Evolutionary conservation across 2,329 filamentous ascomycete species (phyloP).

Genomic region (Colletotrichum navitas): DNA sequence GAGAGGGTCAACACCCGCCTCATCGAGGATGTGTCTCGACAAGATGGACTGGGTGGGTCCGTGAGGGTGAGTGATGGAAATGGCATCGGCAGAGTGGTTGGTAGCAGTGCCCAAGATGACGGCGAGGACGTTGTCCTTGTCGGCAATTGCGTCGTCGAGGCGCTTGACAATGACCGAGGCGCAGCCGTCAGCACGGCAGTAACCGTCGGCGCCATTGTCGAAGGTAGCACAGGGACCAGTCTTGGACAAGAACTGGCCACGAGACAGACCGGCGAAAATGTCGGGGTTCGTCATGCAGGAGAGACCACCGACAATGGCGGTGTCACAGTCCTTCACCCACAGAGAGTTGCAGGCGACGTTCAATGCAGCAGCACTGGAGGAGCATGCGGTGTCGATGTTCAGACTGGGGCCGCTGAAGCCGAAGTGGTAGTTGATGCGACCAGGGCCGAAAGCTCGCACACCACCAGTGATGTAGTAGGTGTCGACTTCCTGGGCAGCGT

Average conservation of each 20-base stretch:
- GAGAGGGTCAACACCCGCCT: constrained; percentile 79
- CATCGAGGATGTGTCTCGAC: constrained; percentile 77
- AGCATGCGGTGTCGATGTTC: constrained; percentile 82
- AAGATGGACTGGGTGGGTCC: constrained; percentile 80
- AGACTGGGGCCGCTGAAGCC: constrained; percentile 81
- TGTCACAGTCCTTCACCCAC: constrained; percentile 83
- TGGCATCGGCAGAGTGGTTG: constrained; percentile 84
- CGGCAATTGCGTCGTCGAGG: constrained; percentile 80
- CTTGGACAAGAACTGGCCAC: constrained; percentile 83
- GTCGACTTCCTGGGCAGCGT: constrained; percentile 75
- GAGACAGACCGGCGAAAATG: constrained; percentile 80
- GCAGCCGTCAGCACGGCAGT: constrained; percentile 83
- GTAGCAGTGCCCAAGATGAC: constrained; percentile 81
- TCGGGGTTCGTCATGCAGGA: constrained; percentile 86
- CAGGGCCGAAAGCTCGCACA: constrained; percentile 63
- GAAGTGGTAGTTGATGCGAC: constrained; percentile 83
- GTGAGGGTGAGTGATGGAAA: constrained; percentile 88
- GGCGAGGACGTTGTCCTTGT: constrained; percentile 82
- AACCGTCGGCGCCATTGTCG: constrained; percentile 84
- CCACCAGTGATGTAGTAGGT: constrained; percentile 68
- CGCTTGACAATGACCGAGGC: constrained; percentile 83
- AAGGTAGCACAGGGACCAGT: constrained; percentile 84
- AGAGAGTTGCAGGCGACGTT: constrained; percentile 78
- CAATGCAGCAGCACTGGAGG: constrained; percentile 79
- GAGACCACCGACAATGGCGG: constrained; percentile 82